Percentiles rank a stretch among this genome's conserved stretches.
These are phyloP conservation scores for Brachypodium distachyon DNA, from an alignment of 202 grass and related monocot species.

Conservation along the genomic window DNA sequence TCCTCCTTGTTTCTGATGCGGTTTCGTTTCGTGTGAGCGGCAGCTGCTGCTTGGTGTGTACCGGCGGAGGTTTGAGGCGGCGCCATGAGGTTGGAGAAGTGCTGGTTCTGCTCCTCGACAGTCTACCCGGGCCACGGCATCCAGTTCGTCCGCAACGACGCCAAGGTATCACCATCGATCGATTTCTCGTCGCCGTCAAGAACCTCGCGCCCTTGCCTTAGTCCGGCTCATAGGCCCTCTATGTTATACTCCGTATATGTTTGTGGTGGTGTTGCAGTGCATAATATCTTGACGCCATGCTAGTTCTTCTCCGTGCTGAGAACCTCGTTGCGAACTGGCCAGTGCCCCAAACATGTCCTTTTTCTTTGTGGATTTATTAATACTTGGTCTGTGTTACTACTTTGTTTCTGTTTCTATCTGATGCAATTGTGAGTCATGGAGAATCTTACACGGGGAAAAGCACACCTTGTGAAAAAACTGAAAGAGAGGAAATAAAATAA, in stretches of 20 bases:
- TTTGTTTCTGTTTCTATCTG: neutral
- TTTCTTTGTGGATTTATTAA: neutral
- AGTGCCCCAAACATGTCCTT: neutral
- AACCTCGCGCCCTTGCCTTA: neutral
- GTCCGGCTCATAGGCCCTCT: too few relatives aligned
- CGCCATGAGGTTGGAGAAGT: constrained; percentile 97
- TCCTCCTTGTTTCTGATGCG: neutral
- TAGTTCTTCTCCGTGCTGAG: too few relatives aligned
- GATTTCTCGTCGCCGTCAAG: neutral
- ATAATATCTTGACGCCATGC: neutral
- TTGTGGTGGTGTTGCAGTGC: neutral
- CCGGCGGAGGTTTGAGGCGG: too few relatives aligned
- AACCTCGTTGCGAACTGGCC: neutral
- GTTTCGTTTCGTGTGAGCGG: neutral
- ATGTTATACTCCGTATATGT: neutral
- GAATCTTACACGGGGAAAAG: neutral
- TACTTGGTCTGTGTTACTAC: neutral
- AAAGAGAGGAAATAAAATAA: neutral
- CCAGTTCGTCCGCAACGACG: constrained; percentile 95
- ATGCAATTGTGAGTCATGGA: neutral
- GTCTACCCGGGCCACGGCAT: constrained; percentile 67
- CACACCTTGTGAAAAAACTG: neutral
- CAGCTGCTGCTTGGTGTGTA: too few relatives aligned
- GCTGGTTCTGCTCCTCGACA: constrained; percentile 73
- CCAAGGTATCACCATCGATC: constrained; percentile 44